phyloP scores from a whole-genome alignment of 495 filamentous ascomycete genomes.

The Hypoxylon subgilvum region DNA sequence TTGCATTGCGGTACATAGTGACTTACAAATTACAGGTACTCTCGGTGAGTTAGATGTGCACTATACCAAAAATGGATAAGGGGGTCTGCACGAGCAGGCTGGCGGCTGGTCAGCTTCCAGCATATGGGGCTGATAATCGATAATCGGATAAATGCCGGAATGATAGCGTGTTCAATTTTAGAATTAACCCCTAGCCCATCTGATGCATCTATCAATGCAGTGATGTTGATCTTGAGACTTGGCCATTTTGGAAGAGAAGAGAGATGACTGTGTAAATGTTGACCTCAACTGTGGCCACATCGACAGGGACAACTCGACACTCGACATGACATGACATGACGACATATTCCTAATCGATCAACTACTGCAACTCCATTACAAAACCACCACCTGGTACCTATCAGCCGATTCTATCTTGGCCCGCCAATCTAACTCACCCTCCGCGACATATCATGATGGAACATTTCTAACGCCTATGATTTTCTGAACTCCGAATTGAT shows the following conservation, averaged over 20 bases:
- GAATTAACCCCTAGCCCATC: background rate
- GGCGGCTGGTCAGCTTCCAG: too few relatives aligned
- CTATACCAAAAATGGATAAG: too few relatives aligned
- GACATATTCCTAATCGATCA: too few relatives aligned
- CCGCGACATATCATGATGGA: slow-evolving; percentile 31
- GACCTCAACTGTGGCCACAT: slow-evolving; percentile 24
- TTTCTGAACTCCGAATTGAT: slow-evolving; percentile 13
- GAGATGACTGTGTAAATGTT: slow-evolving; percentile 25
- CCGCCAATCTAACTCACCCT: too few relatives aligned
- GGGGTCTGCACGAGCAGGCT: too few relatives aligned
- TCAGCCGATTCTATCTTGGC: background rate
- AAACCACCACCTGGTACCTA: background rate
- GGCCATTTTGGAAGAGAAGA: too few relatives aligned
- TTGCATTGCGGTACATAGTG: too few relatives aligned
- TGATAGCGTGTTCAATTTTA: slow-evolving; percentile 44
- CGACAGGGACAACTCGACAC: background rate
- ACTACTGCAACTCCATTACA: too few relatives aligned
- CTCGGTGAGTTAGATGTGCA: too few relatives aligned
- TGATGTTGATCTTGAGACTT: too few relatives aligned
- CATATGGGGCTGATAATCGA: too few relatives aligned
- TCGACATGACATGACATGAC: background rate
- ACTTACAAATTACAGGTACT: too few relatives aligned
- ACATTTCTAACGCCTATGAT: slow-evolving; percentile 24
- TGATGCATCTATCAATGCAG: slow-evolving; percentile 22
- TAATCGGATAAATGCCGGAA: slow-evolving; percentile 44